phyloP scores from a whole-genome alignment of 1,284 basidiomycete genomes.

The Vanrija sp. region DNA sequence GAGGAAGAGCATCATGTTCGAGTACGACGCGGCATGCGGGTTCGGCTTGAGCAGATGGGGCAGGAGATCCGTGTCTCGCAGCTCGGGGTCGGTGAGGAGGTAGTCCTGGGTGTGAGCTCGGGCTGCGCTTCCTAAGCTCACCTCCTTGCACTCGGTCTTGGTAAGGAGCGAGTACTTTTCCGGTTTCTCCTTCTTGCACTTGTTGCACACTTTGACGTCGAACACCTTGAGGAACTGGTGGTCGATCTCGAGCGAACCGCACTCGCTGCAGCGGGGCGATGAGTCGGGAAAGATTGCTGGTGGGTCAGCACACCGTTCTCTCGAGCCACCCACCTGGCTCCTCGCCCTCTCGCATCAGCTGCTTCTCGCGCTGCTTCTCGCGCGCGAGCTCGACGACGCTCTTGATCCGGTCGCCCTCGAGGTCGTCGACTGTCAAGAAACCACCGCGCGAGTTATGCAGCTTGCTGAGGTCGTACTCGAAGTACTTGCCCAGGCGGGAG shows the following conservation, averaged over 20 bases:
- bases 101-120: constrained; percentile 61
- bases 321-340: constrained; percentile 52
- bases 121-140: constrained; percentile 40
- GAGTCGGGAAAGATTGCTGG: constrained; percentile 53
- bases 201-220: constrained; percentile 76
- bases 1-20: constrained; percentile 99
- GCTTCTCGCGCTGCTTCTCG: constrained; percentile 62
- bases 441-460: constrained; percentile 91
- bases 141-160: constrained; percentile 98
- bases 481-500: constrained; percentile 61
- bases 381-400: constrained; percentile 67
- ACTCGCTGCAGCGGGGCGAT: constrained; percentile 80
- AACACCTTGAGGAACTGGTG: constrained; percentile 72
- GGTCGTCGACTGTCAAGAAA: constrained; percentile 61
- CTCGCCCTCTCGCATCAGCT: constrained; percentile 70
- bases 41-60: constrained; percentile 95
- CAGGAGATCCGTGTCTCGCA: constrained; percentile 84
- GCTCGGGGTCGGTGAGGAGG: constrained; percentile 82
- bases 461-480: constrained; percentile 94
- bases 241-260: constrained; percentile 78
- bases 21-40: constrained; percentile 92
- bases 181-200: constrained; percentile 80
- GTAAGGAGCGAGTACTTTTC: constrained; percentile 93
- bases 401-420: constrained; percentile 53
- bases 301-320: not conserved